Evolutionary conservation across 768 basidiomycete species (phyloP).

Genomic region (Cubamyces lactineus): DNA sequence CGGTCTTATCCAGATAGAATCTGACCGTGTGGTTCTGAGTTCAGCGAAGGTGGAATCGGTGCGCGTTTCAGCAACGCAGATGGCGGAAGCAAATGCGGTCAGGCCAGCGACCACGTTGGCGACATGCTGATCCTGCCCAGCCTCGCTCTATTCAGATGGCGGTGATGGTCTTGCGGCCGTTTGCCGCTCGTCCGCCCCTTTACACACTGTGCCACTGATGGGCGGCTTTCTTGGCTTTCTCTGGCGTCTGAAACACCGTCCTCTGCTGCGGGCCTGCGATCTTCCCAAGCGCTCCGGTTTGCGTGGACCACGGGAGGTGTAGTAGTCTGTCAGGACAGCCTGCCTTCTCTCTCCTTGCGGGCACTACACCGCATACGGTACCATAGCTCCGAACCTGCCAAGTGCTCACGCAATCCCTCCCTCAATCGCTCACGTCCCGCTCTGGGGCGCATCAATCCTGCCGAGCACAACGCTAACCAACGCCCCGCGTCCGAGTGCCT

Average conservation of each 20-base stretch:
- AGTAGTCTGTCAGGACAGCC: neutral
- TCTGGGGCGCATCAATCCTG: too few relatives aligned
- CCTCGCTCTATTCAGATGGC: conserved; percentile 5
- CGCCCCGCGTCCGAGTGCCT: too few relatives aligned
- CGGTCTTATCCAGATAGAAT: conserved; percentile 15
- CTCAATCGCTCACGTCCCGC: too few relatives aligned
- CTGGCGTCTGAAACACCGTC: conserved; percentile 25
- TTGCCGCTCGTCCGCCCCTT: conserved; percentile 9
- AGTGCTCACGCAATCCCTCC: neutral
- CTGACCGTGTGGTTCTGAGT: neutral
- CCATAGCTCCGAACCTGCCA: neutral
- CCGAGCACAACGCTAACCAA: neutral
- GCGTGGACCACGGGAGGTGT: conserved; percentile 18
- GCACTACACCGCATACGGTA: neutral
- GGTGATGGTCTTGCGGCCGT: neutral
- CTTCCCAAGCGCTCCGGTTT: conserved; percentile 24
- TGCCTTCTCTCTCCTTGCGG: neutral
- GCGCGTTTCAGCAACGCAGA: conserved; percentile 19
- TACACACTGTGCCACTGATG: conserved; percentile 23
- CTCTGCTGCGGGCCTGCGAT: conserved; percentile 3
- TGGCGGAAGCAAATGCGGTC: conserved; percentile 23
- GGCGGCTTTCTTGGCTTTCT: conserved; percentile 19
- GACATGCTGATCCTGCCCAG: conserved; percentile 8
- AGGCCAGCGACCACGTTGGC: conserved; percentile 1
- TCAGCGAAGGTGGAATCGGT: conserved; percentile 11